phyloP scores from a whole-genome alignment of 202 grass and related monocot genomes.

The Setaria italica region DNA sequence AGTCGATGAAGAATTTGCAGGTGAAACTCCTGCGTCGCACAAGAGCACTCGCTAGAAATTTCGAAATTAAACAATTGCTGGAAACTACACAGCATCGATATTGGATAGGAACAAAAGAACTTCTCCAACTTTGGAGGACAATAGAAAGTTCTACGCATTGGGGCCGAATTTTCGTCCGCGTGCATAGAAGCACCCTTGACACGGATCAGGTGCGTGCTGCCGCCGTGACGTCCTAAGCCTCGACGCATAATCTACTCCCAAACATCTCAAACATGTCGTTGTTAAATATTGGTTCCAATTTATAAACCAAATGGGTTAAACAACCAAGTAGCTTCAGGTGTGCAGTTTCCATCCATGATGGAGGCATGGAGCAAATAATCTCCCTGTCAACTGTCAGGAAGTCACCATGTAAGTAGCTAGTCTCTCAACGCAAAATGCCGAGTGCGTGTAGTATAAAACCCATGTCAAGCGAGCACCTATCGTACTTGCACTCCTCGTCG shows the following conservation, averaged over 20 bases:
- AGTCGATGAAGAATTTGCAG: background rate
- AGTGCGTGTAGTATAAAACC: background rate
- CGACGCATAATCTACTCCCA: background rate
- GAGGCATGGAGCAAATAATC: background rate
- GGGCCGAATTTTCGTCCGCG: background rate
- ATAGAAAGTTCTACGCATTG: background rate
- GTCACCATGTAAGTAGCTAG: conserved; percentile 20
- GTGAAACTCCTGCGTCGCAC: too few species aligned
- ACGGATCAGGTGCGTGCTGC: conserved; percentile 22
- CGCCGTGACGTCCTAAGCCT: background rate
- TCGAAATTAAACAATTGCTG: background rate
- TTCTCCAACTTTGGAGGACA: background rate
- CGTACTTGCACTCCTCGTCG: conserved; percentile 15
- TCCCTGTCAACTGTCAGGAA: background rate
- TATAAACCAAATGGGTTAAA: background rate
- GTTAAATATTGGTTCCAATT: background rate
- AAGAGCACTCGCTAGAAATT: background rate
- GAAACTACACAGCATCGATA: too few species aligned
- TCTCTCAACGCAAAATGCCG: background rate
- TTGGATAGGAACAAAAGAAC: background rate
- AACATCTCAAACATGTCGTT: background rate
- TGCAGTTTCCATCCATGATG: background rate
- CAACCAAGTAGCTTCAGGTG: background rate
- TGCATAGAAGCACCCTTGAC: conserved; percentile 15
- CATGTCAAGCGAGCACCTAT: background rate